Percentiles rank a stretch among this genome's conserved stretches.
phyloP scores from a whole-genome alignment of 2,329 filamentous ascomycete genomes.

The Aureobasidium namibiae region DNA sequence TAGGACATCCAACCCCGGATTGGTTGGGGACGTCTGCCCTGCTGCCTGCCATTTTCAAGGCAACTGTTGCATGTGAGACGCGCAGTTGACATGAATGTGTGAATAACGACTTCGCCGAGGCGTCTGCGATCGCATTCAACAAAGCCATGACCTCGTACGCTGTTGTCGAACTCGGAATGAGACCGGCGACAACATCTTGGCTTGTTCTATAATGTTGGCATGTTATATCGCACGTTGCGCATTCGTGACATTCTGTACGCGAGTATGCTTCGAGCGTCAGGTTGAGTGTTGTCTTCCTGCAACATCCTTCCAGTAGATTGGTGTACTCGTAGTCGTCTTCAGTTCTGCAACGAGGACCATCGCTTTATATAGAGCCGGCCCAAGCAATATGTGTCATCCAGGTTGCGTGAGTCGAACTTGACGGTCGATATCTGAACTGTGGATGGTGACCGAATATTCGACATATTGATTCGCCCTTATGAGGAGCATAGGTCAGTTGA shows the following conservation, averaged over 20 bases:
- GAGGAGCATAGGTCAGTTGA: neutral
- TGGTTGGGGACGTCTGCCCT: conserved; percentile 1
- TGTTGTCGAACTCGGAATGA: neutral
- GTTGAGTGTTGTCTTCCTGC: neutral
- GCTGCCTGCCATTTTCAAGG: conserved; percentile 4
- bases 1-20: neutral
- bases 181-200: neutral
- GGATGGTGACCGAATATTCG: neutral
- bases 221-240: neutral
- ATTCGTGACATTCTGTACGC: neutral
- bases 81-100: neutral
- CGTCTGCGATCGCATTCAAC: neutral
- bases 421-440: neutral
- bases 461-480: neutral
- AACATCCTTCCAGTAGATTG: neutral
- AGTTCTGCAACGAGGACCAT: neutral
- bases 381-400: neutral
- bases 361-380: neutral
- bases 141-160: neutral
- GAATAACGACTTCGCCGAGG: neutral
- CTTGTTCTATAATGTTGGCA: neutral
- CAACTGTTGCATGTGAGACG: neutral
- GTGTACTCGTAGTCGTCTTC: neutral
- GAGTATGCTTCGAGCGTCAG: neutral
- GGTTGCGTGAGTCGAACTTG: neutral